A percentile compares a stretch with the other conserved stretches of the same genome.
phyloP scores from a whole-genome alignment of 164 flowering plant species.

The Magnolia kwangsiensis region DNA sequence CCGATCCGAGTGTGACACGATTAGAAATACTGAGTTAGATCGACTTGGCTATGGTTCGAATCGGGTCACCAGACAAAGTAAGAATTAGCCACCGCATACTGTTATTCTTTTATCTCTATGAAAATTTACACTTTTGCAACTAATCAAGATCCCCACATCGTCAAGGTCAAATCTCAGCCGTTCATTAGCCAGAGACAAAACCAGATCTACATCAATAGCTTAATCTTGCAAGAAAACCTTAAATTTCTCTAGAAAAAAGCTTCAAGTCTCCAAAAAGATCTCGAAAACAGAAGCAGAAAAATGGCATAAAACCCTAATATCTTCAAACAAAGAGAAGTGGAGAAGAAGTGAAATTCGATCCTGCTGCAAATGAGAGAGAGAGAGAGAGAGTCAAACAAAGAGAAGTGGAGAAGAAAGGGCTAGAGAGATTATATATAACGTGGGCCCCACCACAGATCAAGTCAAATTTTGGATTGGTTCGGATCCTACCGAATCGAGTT shows the following conservation, averaged over 20 bases:
- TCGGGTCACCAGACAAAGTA: conserved; percentile 63
- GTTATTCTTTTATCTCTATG: conserved; percentile 8
- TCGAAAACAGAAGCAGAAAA: not conserved
- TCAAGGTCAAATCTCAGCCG: conserved; percentile 4
- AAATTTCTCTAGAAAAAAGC: not conserved
- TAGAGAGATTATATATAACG: conserved; percentile 22
- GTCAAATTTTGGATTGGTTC: too few relatives aligned
- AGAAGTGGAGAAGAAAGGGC: not conserved
- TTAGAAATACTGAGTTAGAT: too few relatives aligned
- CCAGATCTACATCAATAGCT: not conserved
- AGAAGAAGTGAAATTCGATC: not conserved
- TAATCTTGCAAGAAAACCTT: not conserved
- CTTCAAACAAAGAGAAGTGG: not conserved
- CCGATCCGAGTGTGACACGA: too few relatives aligned
- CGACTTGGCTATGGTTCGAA: conserved; percentile 19
- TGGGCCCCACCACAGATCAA: too few relatives aligned
- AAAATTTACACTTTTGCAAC: conserved; percentile 9
- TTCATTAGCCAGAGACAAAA: not conserved
- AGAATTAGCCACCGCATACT: conserved; percentile 73
- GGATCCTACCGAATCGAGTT: too few relatives aligned
- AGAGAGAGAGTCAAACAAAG: not conserved
- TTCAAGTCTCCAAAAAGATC: not conserved
- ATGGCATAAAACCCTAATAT: not conserved
- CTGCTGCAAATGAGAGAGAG: not conserved
- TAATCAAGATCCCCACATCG: conserved; percentile 19